phyloP scores from a whole-genome alignment of 2,329 filamentous ascomycete species.

The Apiospora pterosperma region DNA sequence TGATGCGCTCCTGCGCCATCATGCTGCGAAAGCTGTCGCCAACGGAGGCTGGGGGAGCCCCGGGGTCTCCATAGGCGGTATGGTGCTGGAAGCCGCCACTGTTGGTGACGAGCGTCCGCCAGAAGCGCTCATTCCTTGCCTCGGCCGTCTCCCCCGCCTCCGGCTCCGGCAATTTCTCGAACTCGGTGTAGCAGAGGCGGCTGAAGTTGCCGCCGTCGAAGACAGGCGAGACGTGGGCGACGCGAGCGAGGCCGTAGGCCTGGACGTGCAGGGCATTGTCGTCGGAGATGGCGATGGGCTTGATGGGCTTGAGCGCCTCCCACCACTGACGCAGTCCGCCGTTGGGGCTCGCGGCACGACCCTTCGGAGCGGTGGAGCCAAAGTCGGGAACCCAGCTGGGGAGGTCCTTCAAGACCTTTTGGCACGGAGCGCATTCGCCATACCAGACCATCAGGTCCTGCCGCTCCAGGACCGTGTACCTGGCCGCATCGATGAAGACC shows the following conservation, averaged over 20 bases:
- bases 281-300: constrained; percentile 12
- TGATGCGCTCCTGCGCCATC: constrained; percentile 15
- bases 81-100: neutral
- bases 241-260: constrained; percentile 15
- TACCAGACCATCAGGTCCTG: constrained; percentile 19
- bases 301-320: constrained; percentile 11
- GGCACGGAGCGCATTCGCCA: constrained; percentile 15
- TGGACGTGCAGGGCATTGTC: constrained; percentile 14
- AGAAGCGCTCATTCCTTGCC: constrained; percentile 14
- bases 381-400: constrained; percentile 23
- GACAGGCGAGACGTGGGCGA: constrained; percentile 16
- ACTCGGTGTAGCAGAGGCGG: constrained; percentile 15
- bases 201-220: constrained; percentile 17
- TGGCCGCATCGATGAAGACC: constrained; percentile 18
- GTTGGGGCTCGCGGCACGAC: constrained; percentile 1
- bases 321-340: constrained; percentile 14
- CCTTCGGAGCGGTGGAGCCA: constrained; percentile 4
- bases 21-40: constrained; percentile 14
- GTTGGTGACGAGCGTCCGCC: constrained; percentile 18
- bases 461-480: constrained; percentile 18
- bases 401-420: constrained; percentile 12
- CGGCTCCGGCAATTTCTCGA: constrained; percentile 6
- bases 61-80: neutral
- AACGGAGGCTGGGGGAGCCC: constrained; percentile 2
- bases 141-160: constrained; percentile 5